Base-by-base conservation (phyloP, 2,329 filamentous ascomycete species). In the Stagonosporopsis chrysanthemi region DNA sequence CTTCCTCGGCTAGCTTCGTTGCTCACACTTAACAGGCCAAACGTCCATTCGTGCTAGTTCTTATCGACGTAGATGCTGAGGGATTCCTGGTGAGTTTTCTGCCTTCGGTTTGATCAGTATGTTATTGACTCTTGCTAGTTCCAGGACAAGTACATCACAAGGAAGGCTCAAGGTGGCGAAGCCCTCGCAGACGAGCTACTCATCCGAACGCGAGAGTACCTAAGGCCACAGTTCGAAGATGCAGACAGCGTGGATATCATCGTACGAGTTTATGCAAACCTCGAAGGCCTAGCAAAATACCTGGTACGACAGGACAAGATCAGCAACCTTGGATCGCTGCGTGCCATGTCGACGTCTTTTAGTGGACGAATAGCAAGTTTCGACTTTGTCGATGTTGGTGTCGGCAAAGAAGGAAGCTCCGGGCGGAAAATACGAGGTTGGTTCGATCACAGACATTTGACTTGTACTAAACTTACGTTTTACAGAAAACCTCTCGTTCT, bases 1-100 rank as follows among this genome's bases (percentile, higher is more conserved):
- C 45, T 7, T 15, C 36, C 24, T 52, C n/a, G 28, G 45, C 26
- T 46, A 39, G 31, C 23, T 23, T 23, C 15, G 31, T 19, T 35
- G 24, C 59, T 71, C 24, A 70, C 33, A 41, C 15, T 23, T 24
- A n/a, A 23, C 56, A 74, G 70, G 63, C 72, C 51, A 65, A 67
- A 53, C 65, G 74, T 36, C 74, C 74, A 22, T 76, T 75, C 29
- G 73, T 66, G 11, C 56, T 76, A 6, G 71, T 75, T 1, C 70
- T 76, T 8, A 69, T 76, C n/a, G 74, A 76, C 36, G 72, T 73
- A 22, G 73, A 75, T 60, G 71, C 72, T 4, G 74, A 76, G 17
- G 74, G 73, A 7, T 76, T 75, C 49, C 50, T 75, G 40, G 74
- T 76, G 64, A 3, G 66, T 60, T 15, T 2, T 1, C 17, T 33